These are phyloP conservation scores for Cercospora janseana DNA, from an alignment of 2,329 filamentous ascomycete species.

Conservation along the genomic window DNA sequence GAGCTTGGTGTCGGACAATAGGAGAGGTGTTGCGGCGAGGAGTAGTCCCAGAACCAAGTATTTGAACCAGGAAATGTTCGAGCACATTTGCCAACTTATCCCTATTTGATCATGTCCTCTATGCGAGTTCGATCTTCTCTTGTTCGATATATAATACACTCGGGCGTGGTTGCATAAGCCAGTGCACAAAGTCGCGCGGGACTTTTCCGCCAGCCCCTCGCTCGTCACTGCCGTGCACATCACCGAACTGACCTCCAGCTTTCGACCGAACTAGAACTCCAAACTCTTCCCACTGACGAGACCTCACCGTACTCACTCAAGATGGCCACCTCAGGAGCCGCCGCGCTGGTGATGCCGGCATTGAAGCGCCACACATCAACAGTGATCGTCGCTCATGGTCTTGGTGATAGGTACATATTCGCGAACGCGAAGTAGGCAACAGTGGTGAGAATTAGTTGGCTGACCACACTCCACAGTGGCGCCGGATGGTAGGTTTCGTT, in stretches of 20 bases:
- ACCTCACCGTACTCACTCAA: background rate
- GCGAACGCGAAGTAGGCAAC: constrained; percentile 6
- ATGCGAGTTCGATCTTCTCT: no score
- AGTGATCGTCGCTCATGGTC: constrained; percentile 88
- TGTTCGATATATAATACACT: no score
- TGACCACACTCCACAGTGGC: constrained; percentile 45
- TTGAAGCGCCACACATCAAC: constrained; percentile 84
- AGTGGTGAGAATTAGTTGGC: constrained; percentile 7
- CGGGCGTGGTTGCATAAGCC: no score
- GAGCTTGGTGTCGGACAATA: background rate
- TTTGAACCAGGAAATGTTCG: constrained; percentile 15
- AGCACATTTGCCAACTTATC: constrained; percentile 16
- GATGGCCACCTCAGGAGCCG: constrained; percentile 44
- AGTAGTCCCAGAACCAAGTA: constrained; percentile 23
- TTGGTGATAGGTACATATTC: constrained; percentile 66
- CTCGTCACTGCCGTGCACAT: no score
- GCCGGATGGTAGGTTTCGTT: constrained; percentile 63
- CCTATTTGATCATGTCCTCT: no score
- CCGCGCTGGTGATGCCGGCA: constrained; percentile 70
- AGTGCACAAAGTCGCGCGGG: no score
- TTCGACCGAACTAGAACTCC: background rate
- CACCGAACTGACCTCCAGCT: background rate
- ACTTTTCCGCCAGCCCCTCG: no score
- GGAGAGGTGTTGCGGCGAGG: constrained; percentile 14
- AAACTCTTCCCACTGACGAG: background rate